Evolutionary conservation across 345 rosid species (phyloP), one percentile per base, ranked within the genome.

Genomic region (Jatropha curcas): DNA sequence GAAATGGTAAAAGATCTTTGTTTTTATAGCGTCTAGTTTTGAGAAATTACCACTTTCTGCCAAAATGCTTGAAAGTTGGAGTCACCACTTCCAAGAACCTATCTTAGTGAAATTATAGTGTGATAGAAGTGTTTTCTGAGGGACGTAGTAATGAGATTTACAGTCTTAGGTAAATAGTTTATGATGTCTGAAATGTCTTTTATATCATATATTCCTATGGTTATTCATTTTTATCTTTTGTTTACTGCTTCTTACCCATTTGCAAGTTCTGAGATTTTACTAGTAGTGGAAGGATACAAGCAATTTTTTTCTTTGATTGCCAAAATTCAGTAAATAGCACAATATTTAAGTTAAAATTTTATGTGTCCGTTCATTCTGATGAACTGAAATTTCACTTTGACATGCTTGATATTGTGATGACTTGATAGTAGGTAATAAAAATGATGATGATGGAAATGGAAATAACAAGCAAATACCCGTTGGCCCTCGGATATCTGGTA

Each of bases 381-480:
- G n/a, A n/a, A n/a, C n/a, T n/a, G n/a, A n/a, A n/a, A n/a, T 63
- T 55, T 17, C 22, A 9, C 33, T 22, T 50, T 24, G 20, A 5
- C 60, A 68, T 80, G 34, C 79, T 67, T 67, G 52, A 83, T 63
- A 39, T 30, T 20, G 14, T 68, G 57, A 35, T 76, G n/a, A 33
- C 25, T 51, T 77, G 58, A 71, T 75, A 31, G 16, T 67, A 83
- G 92, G 83, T 79, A 74, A 70, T 55, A 55, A 67, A 22, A 65
- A 79, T 71, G 88, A 84, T 70, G 87, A 77, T 70, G 81, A 80
- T 73, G 79, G 83, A 76, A 80, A 60, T 77, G 90, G 56, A 56
- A 78, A 68, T 74, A 82, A 53, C 48, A 48, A 62, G 78, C 51
- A 77, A 77, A 65, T 60, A 28, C n/a, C 46, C 63, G 46, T 51